Percentiles rank a stretch among this genome's conserved stretches.
phyloP scores from a whole-genome alignment of 2,329 filamentous ascomycete species.

The Penicillium paneum region DNA sequence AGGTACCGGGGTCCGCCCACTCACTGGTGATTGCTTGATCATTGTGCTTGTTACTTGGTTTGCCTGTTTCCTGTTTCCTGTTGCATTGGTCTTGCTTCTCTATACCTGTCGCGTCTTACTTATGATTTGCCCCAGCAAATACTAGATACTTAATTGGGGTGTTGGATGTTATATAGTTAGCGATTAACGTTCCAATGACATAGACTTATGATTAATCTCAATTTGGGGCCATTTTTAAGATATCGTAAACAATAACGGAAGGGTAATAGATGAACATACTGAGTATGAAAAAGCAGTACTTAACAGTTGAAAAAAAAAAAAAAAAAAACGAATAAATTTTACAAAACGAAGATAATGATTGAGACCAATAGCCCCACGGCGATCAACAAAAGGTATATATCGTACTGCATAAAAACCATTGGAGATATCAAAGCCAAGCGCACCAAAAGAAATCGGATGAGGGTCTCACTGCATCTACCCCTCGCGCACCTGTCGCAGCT shows the following conservation, averaged over 20 bases:
- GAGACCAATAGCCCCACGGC: background rate
- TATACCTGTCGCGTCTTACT: background rate
- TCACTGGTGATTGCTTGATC: background rate
- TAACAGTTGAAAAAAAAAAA: background rate
- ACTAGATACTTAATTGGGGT: background rate
- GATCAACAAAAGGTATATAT: background rate
- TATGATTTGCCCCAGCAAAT: background rate
- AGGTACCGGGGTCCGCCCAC: background rate
- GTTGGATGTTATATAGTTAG: background rate
- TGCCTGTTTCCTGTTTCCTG: background rate
- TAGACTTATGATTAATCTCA: background rate
- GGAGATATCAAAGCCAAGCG: background rate
- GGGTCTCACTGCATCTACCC: background rate
- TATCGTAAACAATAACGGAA: background rate
- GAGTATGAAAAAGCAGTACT: background rate
- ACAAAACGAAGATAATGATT: background rate
- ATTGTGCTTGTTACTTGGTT: background rate
- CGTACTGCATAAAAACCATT: background rate
- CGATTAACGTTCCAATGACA: background rate
- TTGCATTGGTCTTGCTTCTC: background rate
- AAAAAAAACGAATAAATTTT: background rate
- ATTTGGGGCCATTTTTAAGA: background rate
- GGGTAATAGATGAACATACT: background rate
- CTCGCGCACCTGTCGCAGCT: background rate
- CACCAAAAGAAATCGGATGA: background rate